Evolutionary conservation across 202 grass and related monocot genomes (phyloP), one percentile per base, ranked within the genome.

Genomic region (Setaria viridis): DNA sequence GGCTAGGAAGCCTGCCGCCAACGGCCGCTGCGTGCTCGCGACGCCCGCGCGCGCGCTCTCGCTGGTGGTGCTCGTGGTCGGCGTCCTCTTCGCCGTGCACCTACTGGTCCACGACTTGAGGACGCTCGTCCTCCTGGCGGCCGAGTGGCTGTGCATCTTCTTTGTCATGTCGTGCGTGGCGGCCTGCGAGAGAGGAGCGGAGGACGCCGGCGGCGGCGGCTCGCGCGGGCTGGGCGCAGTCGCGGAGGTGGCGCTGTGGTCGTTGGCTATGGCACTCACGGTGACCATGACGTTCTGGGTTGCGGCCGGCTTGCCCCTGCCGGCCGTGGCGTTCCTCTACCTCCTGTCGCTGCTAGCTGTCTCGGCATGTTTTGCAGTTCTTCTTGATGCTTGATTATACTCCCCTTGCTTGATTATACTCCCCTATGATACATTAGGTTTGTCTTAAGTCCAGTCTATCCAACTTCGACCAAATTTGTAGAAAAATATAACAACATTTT

Each of bases 211-310:
- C 21, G 15, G 0, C 2, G 5, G n/a, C 1, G 56, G 69, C 12
- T 11, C 32, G 51, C 45, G 6, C 12, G 81, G 81, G 32, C 4
- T 84, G 34, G 13, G 5, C 2, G 43, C 62, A 30, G 56, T 74
- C 35, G 54, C 54, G 17, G 69, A 83, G 41, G 82, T 84, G 48
- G 82, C 82, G 45, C 19, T 84, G 58, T 84, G 82, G 82, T 75
- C 71, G 2, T 84, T 84, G 16, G 62, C 82, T 9, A 76, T 84
- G 82, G 82, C 82, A 59, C 82, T 84, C 59, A 84, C 82, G 82
- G 82, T 84, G 59, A 84, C 82, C 59, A 84, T 84, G 82, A 84
- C 82, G 70, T 84, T 64, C 47, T 84, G 82, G 82, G 82, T 66
- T 10, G 60, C 82, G 15, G 43, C 82, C 8, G 72, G 71, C 20